Percentiles rank a stretch among this genome's conserved stretches.
These are phyloP conservation scores for Candida schatavii DNA, from an alignment of 805 yeast species.

Conservation along the genomic window DNA sequence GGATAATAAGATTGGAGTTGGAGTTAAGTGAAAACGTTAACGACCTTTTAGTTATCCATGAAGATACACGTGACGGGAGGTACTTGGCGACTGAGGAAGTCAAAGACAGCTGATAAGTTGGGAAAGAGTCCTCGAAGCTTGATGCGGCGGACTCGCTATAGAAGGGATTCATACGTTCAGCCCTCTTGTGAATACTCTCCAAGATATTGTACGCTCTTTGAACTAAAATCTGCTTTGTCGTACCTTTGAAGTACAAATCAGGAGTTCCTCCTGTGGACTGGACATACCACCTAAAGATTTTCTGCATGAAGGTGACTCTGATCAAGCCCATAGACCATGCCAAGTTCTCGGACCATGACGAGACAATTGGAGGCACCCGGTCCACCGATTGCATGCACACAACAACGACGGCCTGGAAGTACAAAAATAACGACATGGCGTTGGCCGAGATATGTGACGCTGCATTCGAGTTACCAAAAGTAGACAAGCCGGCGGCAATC, in stretches of 20 bases:
- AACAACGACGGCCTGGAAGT: constrained; percentile 85
- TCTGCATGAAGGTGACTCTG: constrained; percentile 76
- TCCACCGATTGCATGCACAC: constrained; percentile 83
- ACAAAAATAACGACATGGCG: constrained; percentile 76
- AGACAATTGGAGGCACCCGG: constrained; percentile 86
- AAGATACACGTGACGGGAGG: not conserved
- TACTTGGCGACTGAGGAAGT: not conserved
- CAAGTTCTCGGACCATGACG: constrained; percentile 87
- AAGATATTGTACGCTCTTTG: constrained; percentile 56
- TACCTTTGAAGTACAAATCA: constrained; percentile 57
- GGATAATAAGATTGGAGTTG: constrained; percentile 57
- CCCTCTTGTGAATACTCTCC: constrained; percentile 20
- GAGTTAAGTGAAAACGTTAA: constrained; percentile 44
- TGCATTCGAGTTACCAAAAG: constrained; percentile 84
- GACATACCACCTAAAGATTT: constrained; percentile 78
- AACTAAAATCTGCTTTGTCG: constrained; percentile 65
- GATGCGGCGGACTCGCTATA: too few species aligned
- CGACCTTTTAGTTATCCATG: constrained; percentile 19
- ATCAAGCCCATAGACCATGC: constrained; percentile 96
- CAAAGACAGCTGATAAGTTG: constrained; percentile 1
- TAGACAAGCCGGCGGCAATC: constrained; percentile 75
- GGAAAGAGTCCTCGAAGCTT: not conserved
- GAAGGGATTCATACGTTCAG: constrained; percentile 6
- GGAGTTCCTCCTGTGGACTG: constrained; percentile 91
- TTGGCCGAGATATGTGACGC: constrained; percentile 88